phyloP scores from a whole-genome alignment of 345 rosid species.

The Euphorbia lathyris region DNA sequence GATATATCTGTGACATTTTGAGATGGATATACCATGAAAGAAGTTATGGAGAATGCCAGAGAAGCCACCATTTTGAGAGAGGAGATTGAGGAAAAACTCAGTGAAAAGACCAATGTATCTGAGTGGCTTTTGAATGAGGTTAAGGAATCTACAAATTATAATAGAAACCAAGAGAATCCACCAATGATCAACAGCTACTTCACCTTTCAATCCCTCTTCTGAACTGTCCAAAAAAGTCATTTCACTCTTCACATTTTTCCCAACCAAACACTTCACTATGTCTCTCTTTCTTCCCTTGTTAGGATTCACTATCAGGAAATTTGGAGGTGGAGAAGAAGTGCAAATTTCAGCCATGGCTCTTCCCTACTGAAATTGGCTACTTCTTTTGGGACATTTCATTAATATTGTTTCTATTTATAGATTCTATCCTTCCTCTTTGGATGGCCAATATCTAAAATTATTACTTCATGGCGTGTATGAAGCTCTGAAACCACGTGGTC shows the following conservation, averaged over 20 bases:
- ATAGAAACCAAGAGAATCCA: constrained; percentile 63
- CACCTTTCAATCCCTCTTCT: constrained; percentile 14
- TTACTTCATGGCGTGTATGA: too few relatives aligned
- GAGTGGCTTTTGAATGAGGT: constrained; percentile 50
- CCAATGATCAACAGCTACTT: constrained; percentile 41
- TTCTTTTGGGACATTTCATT: too few relatives aligned
- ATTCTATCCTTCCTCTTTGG: too few relatives aligned
- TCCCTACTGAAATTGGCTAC: too few relatives aligned
- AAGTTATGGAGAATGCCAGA: constrained; percentile 44
- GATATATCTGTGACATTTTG: too few relatives aligned
- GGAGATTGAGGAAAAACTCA: constrained; percentile 44
- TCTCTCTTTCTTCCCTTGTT: constrained; percentile 53
- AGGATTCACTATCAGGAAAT: constrained; percentile 49
- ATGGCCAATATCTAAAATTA: too few relatives aligned
- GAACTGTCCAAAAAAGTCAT: constrained; percentile 56
- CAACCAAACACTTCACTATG: constrained; percentile 39
- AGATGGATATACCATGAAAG: constrained; percentile 49
- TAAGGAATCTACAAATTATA: constrained; percentile 47
- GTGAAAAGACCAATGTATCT: constrained; percentile 40
- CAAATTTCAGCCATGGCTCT: too few relatives aligned
- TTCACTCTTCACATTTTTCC: constrained; percentile 40
- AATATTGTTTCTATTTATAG: too few relatives aligned
- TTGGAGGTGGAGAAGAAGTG: background rate
- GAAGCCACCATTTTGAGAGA: constrained; percentile 53
- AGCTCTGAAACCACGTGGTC: too few relatives aligned